Base-by-base conservation (phyloP, 176 grass and related monocot species). In the Hyparrhenia diplandra region DNA sequence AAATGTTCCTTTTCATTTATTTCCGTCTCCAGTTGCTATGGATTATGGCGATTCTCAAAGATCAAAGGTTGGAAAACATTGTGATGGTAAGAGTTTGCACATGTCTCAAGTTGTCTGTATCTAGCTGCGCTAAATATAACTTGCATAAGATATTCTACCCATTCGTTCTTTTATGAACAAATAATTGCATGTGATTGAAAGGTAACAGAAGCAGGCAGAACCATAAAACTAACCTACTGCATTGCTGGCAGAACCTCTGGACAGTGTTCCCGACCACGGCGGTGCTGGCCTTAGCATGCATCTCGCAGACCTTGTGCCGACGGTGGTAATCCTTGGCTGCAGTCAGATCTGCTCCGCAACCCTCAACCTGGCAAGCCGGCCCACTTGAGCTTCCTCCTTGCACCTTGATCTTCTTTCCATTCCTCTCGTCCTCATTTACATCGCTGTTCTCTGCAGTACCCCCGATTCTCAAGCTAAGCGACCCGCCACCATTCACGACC, bases 191-290 rank as follows among this genome's bases (percentile, higher is more conserved):
- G 63, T 32, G 10, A 64, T 64, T 69, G 12, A 72, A 57, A 64
- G 58, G 65, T 36, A 72, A 73, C 58, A 63, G 77, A 25, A 82
- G 66, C 43, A 54, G 6, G 40, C 0, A 16, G 20, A 45, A 68
- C 11, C 41, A 28, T 35, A 41, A 24, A 71, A 81, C 87, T 55
- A 75, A 99, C 97, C 97, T 99, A 71, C 97, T 99, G 21, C 97
- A 99, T 89, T 99, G 97, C 65, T 99, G 97, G 75, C 97, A 99
- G 78, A 99, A 99, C 16, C 93, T 84, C 76, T 99, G 97, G 57
- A 93, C 70, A 7, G 83, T 54, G 55, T 99, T 93, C 55, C 93
- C 76, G 0, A 99, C 90, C 25, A 96, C 69, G n/a, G 91, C 93
- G 20, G 93, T 93, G 49, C 17, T 92, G 1, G 93, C 97, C 83